Evolutionary conservation across 371 early-diverging fungal genomes (phyloP), one percentile per base, ranked within the genome.

Genomic region (Mucor velutinosus): DNA sequence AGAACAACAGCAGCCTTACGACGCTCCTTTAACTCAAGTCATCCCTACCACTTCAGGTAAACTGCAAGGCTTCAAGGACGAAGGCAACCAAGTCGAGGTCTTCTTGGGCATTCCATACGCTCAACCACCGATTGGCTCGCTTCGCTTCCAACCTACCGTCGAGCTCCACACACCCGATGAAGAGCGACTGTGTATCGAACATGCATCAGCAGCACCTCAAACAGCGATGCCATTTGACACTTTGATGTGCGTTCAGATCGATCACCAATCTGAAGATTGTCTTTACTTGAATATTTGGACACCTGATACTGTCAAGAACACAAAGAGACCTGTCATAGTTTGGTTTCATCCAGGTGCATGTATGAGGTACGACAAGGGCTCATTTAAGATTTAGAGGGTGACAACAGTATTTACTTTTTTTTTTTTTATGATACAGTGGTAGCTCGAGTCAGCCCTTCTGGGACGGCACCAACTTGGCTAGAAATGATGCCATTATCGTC

Each of bases 91-190:
- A 45, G 60, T 71, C 1, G 60, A 80, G 23, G 71, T 69, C 0
- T 80, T 74, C 39, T 51, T 80, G 17, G 80, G 80, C 7, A 80
- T 80, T 33, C 77, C 76, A 2, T 80, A 77, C 41, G 80, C 77
- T 6, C 19, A 72, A 47, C 72, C 77, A 27, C 80, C 80, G 21
- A 49, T 69, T 4, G 80, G 71, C 0, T 12, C 67, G 1, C 72
- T 77, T n/a, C 77, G 80, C 6, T 77, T 72, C 41, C 47, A 64
- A 14, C 76, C 77, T n/a, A 72, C 80, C 0, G 68, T 69, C 11
- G 69, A 72, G 0, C 7, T 74, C 0, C 11, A 66, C 19, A 69
- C 60, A 27, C 67, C 74, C 14, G 33, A 65, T 12, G 49, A 58
- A 3, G 65, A 69, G 41, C 32, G 72, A 35, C 11, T 56, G 19